A percentile compares a stretch with the other conserved stretches of the same genome.
phyloP scores from a whole-genome alignment of 2,329 filamentous ascomycete genomes.

The Xylaria sp. region DNA sequence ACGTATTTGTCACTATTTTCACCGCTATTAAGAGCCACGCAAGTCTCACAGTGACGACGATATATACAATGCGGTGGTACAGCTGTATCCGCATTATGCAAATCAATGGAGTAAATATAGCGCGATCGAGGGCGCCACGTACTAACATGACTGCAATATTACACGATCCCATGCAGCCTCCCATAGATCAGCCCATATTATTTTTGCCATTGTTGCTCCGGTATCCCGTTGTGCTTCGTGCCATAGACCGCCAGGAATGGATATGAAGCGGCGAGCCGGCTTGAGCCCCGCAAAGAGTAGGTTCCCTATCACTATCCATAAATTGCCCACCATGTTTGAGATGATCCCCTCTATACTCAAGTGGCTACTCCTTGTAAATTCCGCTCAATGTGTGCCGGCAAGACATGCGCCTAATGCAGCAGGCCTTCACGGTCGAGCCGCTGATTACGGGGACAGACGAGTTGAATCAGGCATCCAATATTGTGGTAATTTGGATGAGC shows the following conservation, averaged over 20 bases:
- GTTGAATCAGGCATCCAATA: conserved; percentile 8
- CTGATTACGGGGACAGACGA: background rate
- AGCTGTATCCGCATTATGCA: background rate
- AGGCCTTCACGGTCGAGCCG: background rate
- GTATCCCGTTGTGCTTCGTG: no score
- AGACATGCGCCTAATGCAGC: background rate
- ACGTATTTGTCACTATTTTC: background rate
- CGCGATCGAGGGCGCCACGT: background rate
- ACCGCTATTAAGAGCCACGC: background rate
- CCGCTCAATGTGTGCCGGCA: background rate
- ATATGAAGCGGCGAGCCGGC: no score
- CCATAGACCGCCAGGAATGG: no score
- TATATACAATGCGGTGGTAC: background rate
- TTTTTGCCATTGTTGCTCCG: no score
- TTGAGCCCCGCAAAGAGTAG: no score
- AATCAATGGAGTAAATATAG: background rate
- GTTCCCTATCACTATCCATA: no score
- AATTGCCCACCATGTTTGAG: background rate
- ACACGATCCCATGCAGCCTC: conserved; percentile 1
- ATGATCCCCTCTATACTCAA: background rate
- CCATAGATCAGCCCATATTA: no score
- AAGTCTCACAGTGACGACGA: background rate
- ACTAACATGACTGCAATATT: background rate
- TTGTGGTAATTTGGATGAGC: conserved; percentile 13
- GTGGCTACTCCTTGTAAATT: background rate